Evolutionary conservation across 108 stramenopile species (phyloP), one percentile per base, ranked within the genome.

Genomic region (Bacterosira constricta): DNA sequence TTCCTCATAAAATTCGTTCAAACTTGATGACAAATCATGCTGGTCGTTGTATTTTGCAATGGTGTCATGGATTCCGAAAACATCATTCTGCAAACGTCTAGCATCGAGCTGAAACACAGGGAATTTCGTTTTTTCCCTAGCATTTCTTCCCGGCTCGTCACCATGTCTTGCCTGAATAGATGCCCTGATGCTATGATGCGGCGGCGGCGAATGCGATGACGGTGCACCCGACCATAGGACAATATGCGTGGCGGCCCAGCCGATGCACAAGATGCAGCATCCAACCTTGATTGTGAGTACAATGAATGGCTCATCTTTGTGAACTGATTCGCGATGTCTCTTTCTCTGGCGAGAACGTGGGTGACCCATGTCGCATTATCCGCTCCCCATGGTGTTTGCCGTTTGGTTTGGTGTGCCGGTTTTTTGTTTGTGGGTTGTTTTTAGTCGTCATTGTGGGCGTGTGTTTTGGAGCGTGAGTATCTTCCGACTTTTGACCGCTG

Each of bases 1-100:
- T 34, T 70, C 64, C 18, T 55, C 27, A 77, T 78, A 76, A 77
- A 88, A 88, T 29, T 70, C 17, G 31, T 13, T 42, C 27, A 63
- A 41, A 23, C 10, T 4, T n/a, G 41, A 42, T 42, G 41, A n/a
- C n/a, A n/a, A n/a, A n/a, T 12, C 2, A 11, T 12, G 2, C 2
- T 4, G 12, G 41, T 42, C 1, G 3, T 42, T 42, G 10, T 42
- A 42, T 42, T 42, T 11, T 42, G 41, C 41, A 42, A 42, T 12
- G 8, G 41, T 42, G 17, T 42, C 41, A 42, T n/a, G 41, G 17
- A 42, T 42, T 3, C 41, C 41, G 17, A 42, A 42, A n/a, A n/a
- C 41, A 42, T 42, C 41, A 42, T n/a, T 42, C n/a, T 42, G 12
- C 41, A 42, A 42, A 9, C 41, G 41, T 3, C n/a, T 12, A 12